Evolutionary conservation across 2,329 filamentous ascomycete genomes (phyloP), one percentile per base, ranked within the genome.

Genomic region (Fusarium pseudoanthophilum): DNA sequence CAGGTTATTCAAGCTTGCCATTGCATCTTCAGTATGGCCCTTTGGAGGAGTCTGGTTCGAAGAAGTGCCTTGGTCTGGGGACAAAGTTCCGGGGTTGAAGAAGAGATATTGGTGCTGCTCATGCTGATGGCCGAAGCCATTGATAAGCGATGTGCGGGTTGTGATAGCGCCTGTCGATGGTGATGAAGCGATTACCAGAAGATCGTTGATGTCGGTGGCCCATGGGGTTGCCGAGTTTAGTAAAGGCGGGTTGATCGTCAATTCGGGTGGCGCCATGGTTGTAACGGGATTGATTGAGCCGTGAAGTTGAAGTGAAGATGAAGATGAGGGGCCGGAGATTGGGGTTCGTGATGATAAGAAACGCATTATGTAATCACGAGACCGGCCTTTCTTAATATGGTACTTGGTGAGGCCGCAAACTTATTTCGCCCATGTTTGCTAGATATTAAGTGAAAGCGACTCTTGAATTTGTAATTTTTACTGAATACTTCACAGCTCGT

Each of bases 171-270:
- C 93, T 0, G 91, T 94, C 60, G 88, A 83, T 0, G 87, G 84
- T 56, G 85, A 90, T 36, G 83, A 79, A 78, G 92, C 92, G 11
- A 95, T 87, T 4, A 82, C 81, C 43, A 83, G 80, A 8, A 95
- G 87, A 71, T 95, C 89, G 9, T 87, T 84, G 10, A 87, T 80
- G 6, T 87, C 89, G 0, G 92, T 93, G 32, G 92, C 92, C 92
- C 92, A 95, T 1, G 93, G 93, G 56, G 89, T 92, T 36, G 93
- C 89, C 2, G 92, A 92, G 82, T 95, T 95, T 72, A 95, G 84
- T 11, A 95, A 84, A 0, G 92, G 92, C 2, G 92, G 92, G 48
- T 84, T 75, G 67, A 94, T 89, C 13, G 74, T 57, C 15, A 92
- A 79, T 14, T 51, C 62, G 11, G 71, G 76, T 3, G 75, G 77